phyloP scores from a whole-genome alignment of 2,329 filamentous ascomycete species.

The Parastagonospora avenae region DNA sequence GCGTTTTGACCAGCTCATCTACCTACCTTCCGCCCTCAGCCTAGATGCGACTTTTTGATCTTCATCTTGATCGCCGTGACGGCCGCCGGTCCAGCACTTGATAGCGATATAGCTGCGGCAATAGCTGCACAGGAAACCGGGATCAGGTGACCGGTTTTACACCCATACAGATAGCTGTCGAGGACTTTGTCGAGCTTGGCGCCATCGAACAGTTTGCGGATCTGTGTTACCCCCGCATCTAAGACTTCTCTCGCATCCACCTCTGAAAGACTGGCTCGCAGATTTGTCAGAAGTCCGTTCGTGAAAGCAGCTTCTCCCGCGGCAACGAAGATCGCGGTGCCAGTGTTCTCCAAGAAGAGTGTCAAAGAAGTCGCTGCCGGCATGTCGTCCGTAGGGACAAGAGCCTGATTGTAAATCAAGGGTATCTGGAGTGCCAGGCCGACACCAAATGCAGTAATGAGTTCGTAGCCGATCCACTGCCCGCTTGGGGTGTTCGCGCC shows the following conservation, averaged over 20 bases:
- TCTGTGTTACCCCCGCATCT: constrained; percentile 52
- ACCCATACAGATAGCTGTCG: constrained; percentile 31
- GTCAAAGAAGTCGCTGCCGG: constrained; percentile 48
- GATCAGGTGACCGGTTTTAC: constrained; percentile 29
- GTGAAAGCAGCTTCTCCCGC: constrained; percentile 51
- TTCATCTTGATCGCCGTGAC: constrained; percentile 18
- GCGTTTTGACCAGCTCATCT: no score
- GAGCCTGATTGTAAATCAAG: constrained; percentile 48
- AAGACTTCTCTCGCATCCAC: constrained; percentile 45
- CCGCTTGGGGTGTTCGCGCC: constrained; percentile 41
- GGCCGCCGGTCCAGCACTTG: constrained; percentile 21
- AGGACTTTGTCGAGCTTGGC: constrained; percentile 26
- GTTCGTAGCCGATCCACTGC: constrained; percentile 57
- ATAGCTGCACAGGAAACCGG: constrained; percentile 25
- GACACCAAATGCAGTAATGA: constrained; percentile 51
- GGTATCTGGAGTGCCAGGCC: constrained; percentile 51
- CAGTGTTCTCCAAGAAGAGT: constrained; percentile 51
- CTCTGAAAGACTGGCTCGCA: constrained; percentile 37
- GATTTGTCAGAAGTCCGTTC: constrained; percentile 46
- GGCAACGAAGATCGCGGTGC: constrained; percentile 51
- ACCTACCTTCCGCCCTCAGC: not conserved
- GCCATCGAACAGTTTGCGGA: constrained; percentile 43
- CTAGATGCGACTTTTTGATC: constrained; percentile 19
- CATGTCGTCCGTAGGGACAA: constrained; percentile 45
- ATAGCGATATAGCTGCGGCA: constrained; percentile 22